These are phyloP conservation scores for Colletotrichum liriopes DNA, from an alignment of 2,329 filamentous ascomycete genomes.

Conservation along the genomic window DNA sequence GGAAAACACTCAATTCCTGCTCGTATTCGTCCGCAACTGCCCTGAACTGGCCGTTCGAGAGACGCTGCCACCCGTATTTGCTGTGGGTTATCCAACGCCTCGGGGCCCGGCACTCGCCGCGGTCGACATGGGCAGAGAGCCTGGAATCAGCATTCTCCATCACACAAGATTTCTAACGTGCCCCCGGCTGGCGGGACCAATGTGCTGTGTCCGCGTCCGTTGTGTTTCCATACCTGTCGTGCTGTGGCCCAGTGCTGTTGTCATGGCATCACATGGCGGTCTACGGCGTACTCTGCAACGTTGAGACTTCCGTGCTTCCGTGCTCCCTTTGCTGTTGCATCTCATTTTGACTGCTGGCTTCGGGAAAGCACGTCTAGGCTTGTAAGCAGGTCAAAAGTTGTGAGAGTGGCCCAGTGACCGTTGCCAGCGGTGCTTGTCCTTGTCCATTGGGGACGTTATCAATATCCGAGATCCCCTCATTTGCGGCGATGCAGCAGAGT, in stretches of 20 bases:
- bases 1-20: conserved; percentile 23
- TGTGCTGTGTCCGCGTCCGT: conserved; percentile 3
- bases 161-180: conserved; percentile 13
- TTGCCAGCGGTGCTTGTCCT: background rate
- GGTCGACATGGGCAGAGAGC: conserved; percentile 1
- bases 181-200: conserved; percentile 19
- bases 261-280: conserved; percentile 11
- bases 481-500: conserved; percentile 15
- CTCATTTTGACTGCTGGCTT: background rate
- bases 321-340: background rate
- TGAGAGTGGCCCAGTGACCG: background rate
- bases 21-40: conserved; percentile 36
- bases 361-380: background rate
- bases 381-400: background rate
- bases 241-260: background rate
- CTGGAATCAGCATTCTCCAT: conserved; percentile 20
- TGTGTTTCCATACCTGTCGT: background rate
- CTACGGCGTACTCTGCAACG: background rate
- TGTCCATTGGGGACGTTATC: background rate
- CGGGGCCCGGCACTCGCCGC: conserved; percentile 28
- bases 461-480: conserved; percentile 14
- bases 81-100: conserved; percentile 21
- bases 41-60: conserved; percentile 19
- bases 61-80: conserved; percentile 30
- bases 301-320: conserved; percentile 4